phyloP scores from a whole-genome alignment of 2,329 filamentous ascomycete genomes.

The Cladosporium cucumerinum region DNA sequence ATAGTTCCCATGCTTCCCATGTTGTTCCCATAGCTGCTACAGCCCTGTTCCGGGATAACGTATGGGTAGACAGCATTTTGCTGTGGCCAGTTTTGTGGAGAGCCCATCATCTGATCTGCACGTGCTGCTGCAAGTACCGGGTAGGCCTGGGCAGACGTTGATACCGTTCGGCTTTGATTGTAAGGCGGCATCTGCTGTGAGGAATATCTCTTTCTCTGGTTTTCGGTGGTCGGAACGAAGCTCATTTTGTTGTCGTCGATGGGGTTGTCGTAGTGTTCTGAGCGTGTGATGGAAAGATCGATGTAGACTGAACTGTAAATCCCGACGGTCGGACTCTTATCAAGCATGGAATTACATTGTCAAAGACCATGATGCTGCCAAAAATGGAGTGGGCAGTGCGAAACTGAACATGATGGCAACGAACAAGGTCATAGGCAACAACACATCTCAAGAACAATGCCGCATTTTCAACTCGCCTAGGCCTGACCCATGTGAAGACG shows the following conservation, averaged over 20 bases:
- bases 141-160: neutral
- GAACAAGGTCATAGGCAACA: conserved; percentile 7
- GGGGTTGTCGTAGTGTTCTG: neutral
- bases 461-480: conserved; percentile 13
- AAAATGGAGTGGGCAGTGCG: conserved; percentile 9
- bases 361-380: conserved; percentile 8
- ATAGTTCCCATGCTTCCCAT: neutral
- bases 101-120: neutral
- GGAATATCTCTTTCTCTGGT: neutral
- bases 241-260: neutral
- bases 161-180: neutral
- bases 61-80: neutral
- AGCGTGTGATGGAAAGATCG: neutral
- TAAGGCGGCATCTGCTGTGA: neutral
- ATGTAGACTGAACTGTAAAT: neutral
- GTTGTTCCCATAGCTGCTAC: neutral
- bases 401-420: neutral
- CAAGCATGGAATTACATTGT: neutral
- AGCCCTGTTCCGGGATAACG: neutral
- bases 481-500: conserved; percentile 14
- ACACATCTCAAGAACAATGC: conserved; percentile 11
- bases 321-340: conserved; percentile 2
- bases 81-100: neutral
- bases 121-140: neutral
- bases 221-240: neutral